Evolutionary conservation across 257 asterid genomes (phyloP).

Genomic region (Nicotiana knightiana): DNA sequence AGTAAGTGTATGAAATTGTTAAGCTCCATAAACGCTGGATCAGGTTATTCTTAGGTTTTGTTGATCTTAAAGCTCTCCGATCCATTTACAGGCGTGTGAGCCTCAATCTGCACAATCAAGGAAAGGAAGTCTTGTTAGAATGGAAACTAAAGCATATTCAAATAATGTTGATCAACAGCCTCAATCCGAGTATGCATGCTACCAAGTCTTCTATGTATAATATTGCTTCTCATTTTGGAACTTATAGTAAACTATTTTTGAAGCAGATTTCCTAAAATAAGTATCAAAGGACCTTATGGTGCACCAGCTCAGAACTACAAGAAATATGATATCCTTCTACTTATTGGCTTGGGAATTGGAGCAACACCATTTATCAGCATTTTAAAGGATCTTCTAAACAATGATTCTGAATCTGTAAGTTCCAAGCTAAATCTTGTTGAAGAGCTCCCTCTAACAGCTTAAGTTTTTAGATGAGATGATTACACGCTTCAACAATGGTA

Average conservation of each 20-base stretch:
- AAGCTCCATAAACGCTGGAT: too few relatives aligned
- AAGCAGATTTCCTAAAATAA: constrained; percentile 57
- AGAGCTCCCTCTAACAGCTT: too few relatives aligned
- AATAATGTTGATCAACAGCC: constrained; percentile 17
- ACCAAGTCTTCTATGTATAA: neutral
- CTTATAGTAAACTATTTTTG: neutral
- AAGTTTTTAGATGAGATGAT: too few relatives aligned
- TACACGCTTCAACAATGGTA: too few relatives aligned
- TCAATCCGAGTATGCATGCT: constrained; percentile 48
- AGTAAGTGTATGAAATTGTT: too few relatives aligned
- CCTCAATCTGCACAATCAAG: constrained; percentile 33
- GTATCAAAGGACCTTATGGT: constrained; percentile 81
- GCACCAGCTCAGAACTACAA: constrained; percentile 94
- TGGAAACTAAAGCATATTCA: constrained; percentile 64
- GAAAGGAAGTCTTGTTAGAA: constrained; percentile 52
- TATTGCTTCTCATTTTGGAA: neutral
- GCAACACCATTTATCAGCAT: constrained; percentile 93
- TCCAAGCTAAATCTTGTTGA: neutral
- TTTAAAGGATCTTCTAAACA: constrained; percentile 65
- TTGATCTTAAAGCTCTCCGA: neutral
- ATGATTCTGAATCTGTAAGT: constrained; percentile 42
- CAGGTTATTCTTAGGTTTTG: neutral
- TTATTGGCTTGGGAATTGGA: constrained; percentile 89
- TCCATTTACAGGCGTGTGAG: constrained; percentile 52
- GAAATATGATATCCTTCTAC: constrained; percentile 72